A percentile compares a stretch with the other conserved stretches of the same genome.
These are phyloP conservation scores for Coemansia sp. DNA, from an alignment of 371 early-diverging fungal genomes.

Conservation along the genomic window DNA sequence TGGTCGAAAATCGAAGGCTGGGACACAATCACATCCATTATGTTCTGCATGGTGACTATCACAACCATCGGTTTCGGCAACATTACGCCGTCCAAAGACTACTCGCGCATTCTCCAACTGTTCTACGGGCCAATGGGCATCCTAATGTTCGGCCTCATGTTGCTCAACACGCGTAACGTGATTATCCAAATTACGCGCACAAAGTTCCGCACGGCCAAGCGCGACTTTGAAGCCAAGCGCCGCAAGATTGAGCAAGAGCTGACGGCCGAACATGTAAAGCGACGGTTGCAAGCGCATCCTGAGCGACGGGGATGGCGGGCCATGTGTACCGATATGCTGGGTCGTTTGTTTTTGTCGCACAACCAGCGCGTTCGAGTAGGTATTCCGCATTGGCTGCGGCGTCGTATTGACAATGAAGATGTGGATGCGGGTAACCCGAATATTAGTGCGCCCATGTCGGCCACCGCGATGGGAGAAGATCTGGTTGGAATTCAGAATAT, in stretches of 20 bases:
- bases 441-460: background rate
- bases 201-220: conserved; percentile 35
- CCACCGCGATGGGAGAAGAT: background rate
- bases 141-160: conserved; percentile 51
- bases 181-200: conserved; percentile 41
- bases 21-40: conserved; percentile 40
- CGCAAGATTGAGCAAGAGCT: conserved; percentile 33
- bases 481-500: background rate
- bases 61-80: conserved; percentile 54
- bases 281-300: conserved; percentile 39
- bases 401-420: conserved; percentile 4
- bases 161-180: conserved; percentile 51
- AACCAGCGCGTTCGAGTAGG: conserved; percentile 31
- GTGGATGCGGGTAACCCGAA: conserved; percentile 16
- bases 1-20: conserved; percentile 50
- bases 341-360: conserved; percentile 26
- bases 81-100: conserved; percentile 32
- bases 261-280: conserved; percentile 28
- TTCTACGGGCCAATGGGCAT: conserved; percentile 50
- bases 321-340: conserved; percentile 17
- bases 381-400: conserved; percentile 38
- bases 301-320: conserved; percentile 20
- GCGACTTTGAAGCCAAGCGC: conserved; percentile 35
- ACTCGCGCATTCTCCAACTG: conserved; percentile 39
- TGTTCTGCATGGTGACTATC: conserved; percentile 51